Percentiles rank a stretch among this genome's conserved stretches.
phyloP scores from a whole-genome alignment of 2,329 filamentous ascomycete genomes.

The Lachnellula cervina region DNA sequence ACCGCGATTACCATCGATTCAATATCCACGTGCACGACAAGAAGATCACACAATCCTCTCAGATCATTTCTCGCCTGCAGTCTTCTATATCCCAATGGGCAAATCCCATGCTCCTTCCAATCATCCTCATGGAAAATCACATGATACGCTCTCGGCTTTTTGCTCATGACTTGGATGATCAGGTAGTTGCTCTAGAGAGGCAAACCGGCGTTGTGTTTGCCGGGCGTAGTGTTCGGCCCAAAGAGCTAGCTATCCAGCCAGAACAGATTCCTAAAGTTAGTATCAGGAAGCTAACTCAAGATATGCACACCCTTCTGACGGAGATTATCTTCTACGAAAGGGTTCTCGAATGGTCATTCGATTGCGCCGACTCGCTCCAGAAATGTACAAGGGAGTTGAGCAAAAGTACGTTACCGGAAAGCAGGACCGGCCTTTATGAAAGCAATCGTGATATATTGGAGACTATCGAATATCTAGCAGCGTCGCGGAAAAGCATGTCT shows the following conservation, averaged over 20 bases:
- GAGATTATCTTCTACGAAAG: constrained; percentile 4
- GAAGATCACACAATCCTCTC: background rate
- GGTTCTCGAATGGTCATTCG: background rate
- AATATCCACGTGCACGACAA: background rate
- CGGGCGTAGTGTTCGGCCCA: background rate
- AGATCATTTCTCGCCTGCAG: background rate
- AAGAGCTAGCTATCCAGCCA: background rate
- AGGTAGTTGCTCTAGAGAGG: background rate
- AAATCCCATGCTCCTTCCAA: background rate
- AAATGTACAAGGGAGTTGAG: background rate
- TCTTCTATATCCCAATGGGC: background rate
- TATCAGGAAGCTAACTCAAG: background rate
- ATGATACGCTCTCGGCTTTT: background rate
- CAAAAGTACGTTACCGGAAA: background rate
- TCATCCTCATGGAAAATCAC: background rate
- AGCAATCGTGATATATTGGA: background rate
- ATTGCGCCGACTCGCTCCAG: background rate
- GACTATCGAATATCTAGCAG: background rate
- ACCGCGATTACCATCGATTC: background rate
- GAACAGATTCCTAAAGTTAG: constrained; percentile 1
- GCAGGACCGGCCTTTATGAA: background rate
- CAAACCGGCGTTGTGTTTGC: constrained; percentile 5
- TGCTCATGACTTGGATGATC: background rate
- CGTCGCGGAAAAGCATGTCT: background rate
- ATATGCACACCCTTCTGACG: constrained; percentile 3